A percentile compares a stretch with the other conserved stretches of the same genome.
These are phyloP conservation scores for Termitomyces sp. DNA, from an alignment of 768 basidiomycete species.

Conservation along the genomic window DNA sequence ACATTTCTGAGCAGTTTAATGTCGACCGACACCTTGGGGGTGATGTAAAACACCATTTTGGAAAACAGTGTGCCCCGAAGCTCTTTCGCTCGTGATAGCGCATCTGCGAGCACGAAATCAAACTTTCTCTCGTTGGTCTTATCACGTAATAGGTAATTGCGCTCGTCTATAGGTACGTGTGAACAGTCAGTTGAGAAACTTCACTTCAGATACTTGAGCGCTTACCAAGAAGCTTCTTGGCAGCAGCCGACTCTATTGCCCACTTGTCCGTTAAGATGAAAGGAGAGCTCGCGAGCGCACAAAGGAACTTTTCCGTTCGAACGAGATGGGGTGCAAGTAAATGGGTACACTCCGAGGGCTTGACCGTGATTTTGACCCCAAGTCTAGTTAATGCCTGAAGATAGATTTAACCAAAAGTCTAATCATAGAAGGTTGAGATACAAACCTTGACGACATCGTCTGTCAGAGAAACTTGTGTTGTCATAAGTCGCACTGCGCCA, in stretches of 20 bases:
- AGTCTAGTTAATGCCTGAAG: conserved; percentile 58
- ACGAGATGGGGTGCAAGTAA: conserved; percentile 67
- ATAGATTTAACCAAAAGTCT: background rate
- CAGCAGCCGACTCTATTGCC: conserved; percentile 59
- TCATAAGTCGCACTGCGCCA: conserved; percentile 50
- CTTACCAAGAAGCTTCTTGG: conserved; percentile 64
- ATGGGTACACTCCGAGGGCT: conserved; percentile 74
- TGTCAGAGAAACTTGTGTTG: conserved; percentile 60
- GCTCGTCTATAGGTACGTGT: conserved; percentile 49
- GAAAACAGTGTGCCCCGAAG: conserved; percentile 56
- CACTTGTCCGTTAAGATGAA: conserved; percentile 66
- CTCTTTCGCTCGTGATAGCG: conserved; percentile 56
- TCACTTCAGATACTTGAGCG: conserved; percentile 12
- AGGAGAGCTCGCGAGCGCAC: conserved; percentile 64
- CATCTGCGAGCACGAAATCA: conserved; percentile 59
- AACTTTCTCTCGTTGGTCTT: conserved; percentile 62
- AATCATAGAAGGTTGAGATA: background rate
- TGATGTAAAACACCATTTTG: conserved; percentile 73
- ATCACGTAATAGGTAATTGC: conserved; percentile 60
- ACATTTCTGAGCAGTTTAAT: conserved; percentile 66
- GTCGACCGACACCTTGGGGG: conserved; percentile 60
- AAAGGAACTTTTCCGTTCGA: conserved; percentile 87
- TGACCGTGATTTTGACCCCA: conserved; percentile 63
- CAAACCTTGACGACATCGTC: conserved; percentile 63
- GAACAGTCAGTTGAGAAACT: background rate